phyloP scores from a whole-genome alignment of 2,329 filamentous ascomycete genomes.

The Sporothrix mexicana region DNA sequence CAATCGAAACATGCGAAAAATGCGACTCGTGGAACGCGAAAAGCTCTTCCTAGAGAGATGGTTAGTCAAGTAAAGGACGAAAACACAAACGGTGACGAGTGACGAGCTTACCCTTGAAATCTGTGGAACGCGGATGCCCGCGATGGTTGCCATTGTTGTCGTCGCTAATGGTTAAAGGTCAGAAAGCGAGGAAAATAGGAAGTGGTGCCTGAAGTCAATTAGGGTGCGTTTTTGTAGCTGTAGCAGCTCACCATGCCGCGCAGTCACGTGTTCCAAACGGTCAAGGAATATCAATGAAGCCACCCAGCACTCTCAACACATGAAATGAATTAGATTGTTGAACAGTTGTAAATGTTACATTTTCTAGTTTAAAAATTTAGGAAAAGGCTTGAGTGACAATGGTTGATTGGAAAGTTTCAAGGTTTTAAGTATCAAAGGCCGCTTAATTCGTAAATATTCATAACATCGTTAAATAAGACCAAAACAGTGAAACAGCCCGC shows the following conservation, averaged over 20 bases:
- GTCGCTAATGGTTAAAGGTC: conserved; percentile 2
- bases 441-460: background rate
- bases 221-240: background rate
- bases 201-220: background rate
- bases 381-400: background rate
- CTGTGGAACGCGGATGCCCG: conserved; percentile 40
- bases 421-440: too few species aligned
- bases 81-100: conserved; percentile 39
- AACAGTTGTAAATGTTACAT: background rate
- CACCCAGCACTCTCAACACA: background rate
- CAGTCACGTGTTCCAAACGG: background rate
- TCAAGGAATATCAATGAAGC: background rate
- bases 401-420: background rate
- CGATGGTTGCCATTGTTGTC: conserved; percentile 26
- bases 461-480: background rate
- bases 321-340: background rate
- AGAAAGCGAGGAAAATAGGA: conserved; percentile 1
- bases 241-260: background rate
- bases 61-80: background rate
- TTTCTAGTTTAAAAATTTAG: background rate
- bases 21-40: conserved; percentile 64
- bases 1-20: conserved; percentile 57
- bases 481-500: background rate
- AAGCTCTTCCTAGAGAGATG: conserved; percentile 61
- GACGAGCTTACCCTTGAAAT: conserved; percentile 48